Percentiles rank a stretch among this genome's conserved stretches.
These are phyloP conservation scores for Clitopilus hobsonii DNA, from an alignment of 768 basidiomycete genomes.

Conservation along the genomic window DNA sequence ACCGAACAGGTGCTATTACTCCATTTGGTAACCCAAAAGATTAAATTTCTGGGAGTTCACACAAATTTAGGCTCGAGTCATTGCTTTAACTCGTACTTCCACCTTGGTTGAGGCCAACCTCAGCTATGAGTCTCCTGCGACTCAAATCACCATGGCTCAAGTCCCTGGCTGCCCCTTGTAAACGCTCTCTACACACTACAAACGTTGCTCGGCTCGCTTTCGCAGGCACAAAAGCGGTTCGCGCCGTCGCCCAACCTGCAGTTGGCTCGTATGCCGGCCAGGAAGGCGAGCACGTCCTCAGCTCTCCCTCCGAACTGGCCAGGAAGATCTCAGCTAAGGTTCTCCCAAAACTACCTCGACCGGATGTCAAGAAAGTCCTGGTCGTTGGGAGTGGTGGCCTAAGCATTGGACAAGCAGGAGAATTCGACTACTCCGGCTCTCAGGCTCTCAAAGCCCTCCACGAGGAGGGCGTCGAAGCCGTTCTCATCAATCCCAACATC, in stretches of 20 bases:
- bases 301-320: slow-evolving; percentile 92
- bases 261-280: slow-evolving; percentile 61
- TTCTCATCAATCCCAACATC: slow-evolving; percentile 98
- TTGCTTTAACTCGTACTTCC: slow-evolving; percentile 5
- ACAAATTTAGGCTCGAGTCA: slow-evolving; percentile 14
- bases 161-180: slow-evolving; percentile 24
- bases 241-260: slow-evolving; percentile 70
- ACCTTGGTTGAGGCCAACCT: slow-evolving; percentile 8
- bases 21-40: slow-evolving; percentile 1
- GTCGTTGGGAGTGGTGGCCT: slow-evolving; percentile 96
- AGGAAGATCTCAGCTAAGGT: slow-evolving; percentile 92
- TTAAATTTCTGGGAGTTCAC: background rate
- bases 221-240: slow-evolving; percentile 45
- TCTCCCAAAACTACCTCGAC: slow-evolving; percentile 84
- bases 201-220: slow-evolving; percentile 29
- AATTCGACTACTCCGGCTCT: slow-evolving; percentile 99
- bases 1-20: slow-evolving; percentile 8
- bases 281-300: slow-evolving; percentile 77
- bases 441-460: slow-evolving; percentile 97
- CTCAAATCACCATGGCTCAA: slow-evolving; percentile 35
- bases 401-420: slow-evolving; percentile 96
- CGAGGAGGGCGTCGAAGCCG: slow-evolving; percentile 90
- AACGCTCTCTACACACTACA: slow-evolving; percentile 50
- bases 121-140: slow-evolving; percentile 36
- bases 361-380: slow-evolving; percentile 91